Evolutionary conservation across 176 grass and related monocot species (phyloP).

Genomic region (Phragmites australis): DNA sequence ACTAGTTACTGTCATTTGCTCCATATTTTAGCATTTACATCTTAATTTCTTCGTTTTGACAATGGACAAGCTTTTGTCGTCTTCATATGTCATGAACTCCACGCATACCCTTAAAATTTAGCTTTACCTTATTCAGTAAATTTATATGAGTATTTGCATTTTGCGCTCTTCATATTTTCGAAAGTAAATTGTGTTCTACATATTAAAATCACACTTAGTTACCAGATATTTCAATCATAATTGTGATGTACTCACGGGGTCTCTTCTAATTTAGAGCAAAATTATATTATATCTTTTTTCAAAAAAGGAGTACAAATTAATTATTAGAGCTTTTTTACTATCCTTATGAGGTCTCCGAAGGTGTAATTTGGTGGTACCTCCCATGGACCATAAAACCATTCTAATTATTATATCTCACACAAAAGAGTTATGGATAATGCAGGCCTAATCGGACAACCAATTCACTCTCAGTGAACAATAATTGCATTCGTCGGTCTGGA

Average conservation of each 20-base stretch:
- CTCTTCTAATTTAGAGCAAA: neutral
- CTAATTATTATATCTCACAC: neutral
- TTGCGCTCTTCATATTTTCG: neutral
- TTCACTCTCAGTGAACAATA: neutral
- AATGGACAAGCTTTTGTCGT: too few species aligned
- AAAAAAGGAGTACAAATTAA: neutral
- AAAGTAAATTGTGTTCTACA: neutral
- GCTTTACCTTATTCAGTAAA: neutral
- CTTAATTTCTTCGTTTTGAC: neutral
- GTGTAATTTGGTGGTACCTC: too few species aligned
- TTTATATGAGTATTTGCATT: neutral
- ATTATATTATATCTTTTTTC: neutral
- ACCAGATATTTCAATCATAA: neutral
- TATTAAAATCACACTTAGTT: neutral
- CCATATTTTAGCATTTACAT: neutral
- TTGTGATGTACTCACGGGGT: neutral
- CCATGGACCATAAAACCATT: too few species aligned
- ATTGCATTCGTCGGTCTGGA: slow-evolving; percentile 16
- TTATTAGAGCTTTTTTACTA: too few species aligned
- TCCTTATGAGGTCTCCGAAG: too few species aligned
- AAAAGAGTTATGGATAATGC: neutral
- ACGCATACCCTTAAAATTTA: neutral
- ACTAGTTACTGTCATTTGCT: too few species aligned
- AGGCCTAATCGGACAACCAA: slow-evolving; percentile 24
- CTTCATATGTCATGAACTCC: too few species aligned